Conservation (phyloP, 805 yeast genomes). For the Pachysolen tannophilus region DNA sequence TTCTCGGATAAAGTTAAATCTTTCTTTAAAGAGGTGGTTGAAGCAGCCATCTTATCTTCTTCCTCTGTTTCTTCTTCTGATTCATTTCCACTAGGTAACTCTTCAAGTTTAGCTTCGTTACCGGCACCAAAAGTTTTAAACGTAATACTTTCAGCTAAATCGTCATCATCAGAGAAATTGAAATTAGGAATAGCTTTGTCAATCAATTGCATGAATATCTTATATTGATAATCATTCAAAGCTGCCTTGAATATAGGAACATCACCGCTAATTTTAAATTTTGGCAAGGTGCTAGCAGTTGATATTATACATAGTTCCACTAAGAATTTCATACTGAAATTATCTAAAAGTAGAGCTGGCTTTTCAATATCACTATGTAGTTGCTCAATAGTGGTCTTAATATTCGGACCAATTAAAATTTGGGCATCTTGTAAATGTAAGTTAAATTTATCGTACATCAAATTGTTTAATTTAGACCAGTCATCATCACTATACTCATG, state of each 20-base stretch:
- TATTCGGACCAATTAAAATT: slow-evolving; percentile 75
- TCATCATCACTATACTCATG: slow-evolving; percentile 40
- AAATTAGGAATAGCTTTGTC: slow-evolving; percentile 58
- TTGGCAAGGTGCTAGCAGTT: slow-evolving; percentile 64
- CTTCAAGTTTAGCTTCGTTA: slow-evolving; percentile 9
- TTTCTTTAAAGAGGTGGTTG: slow-evolving; percentile 4
- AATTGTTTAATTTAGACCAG: slow-evolving; percentile 64
- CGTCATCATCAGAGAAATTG: slow-evolving; percentile 26
- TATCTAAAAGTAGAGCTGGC: slow-evolving; percentile 63
- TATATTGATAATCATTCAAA: slow-evolving; percentile 84
- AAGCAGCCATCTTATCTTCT: slow-evolving; percentile 1
- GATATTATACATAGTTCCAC: slow-evolving; percentile 85
- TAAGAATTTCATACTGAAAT: slow-evolving; percentile 62
- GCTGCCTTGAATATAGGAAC: slow-evolving; percentile 67
- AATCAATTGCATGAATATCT: slow-evolving; percentile 72
- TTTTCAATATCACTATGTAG: slow-evolving; percentile 40
- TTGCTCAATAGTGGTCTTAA: slow-evolving; percentile 69
- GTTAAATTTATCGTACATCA: slow-evolving; percentile 86
- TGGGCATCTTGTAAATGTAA: slow-evolving; percentile 79
- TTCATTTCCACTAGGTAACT: slow-evolving; percentile 12
- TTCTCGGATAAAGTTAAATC: slow-evolving; percentile 9
- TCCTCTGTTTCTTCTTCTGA: slow-evolving; percentile 17
- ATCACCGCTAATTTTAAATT: slow-evolving; percentile 65
- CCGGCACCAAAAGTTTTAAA: slow-evolving; percentile 17
- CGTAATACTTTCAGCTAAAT: slow-evolving; percentile 27